phyloP scores from a whole-genome alignment of 2,329 filamentous ascomycete genomes.

The Cercospora sojina region DNA sequence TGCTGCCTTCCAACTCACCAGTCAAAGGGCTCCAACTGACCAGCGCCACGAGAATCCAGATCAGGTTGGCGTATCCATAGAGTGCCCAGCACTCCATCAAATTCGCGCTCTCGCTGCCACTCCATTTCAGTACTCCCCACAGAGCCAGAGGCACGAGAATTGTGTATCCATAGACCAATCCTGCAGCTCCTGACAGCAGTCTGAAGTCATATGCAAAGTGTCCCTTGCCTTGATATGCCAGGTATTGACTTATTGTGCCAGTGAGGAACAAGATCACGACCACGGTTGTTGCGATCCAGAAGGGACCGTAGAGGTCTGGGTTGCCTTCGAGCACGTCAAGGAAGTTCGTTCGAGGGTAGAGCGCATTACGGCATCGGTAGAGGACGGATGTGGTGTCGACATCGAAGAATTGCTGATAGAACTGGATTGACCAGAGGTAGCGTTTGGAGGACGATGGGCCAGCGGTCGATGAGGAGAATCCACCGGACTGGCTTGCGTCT shows the following conservation, averaged over 20 bases:
- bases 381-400: constrained; percentile 91
- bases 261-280: constrained; percentile 93
- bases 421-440: constrained; percentile 86
- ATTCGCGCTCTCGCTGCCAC: constrained; percentile 89
- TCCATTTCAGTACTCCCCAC: constrained; percentile 89
- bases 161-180: constrained; percentile 94
- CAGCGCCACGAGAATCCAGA: constrained; percentile 93
- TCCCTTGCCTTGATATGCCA: constrained; percentile 64
- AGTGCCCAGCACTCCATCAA: constrained; percentile 92
- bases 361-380: constrained; percentile 79
- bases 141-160: constrained; percentile 75
- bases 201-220: constrained; percentile 91
- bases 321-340: constrained; percentile 96
- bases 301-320: constrained; percentile 91
- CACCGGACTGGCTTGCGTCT: constrained; percentile 34
- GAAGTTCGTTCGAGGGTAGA: constrained; percentile 91
- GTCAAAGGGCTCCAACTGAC: constrained; percentile 86
- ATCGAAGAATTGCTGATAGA: constrained; percentile 98
- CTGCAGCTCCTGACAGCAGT: constrained; percentile 83
- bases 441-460: constrained; percentile 59
- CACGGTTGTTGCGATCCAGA: constrained; percentile 98
- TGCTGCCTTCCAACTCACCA: constrained; percentile 42
- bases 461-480: constrained; percentile 32
- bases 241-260: constrained; percentile 89
- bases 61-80: constrained; percentile 93